A percentile compares a stretch with the other conserved stretches of the same genome.
Conservation (phyloP, 352 stramenopile genomes). For the Phytophthora pistaciae region DNA sequence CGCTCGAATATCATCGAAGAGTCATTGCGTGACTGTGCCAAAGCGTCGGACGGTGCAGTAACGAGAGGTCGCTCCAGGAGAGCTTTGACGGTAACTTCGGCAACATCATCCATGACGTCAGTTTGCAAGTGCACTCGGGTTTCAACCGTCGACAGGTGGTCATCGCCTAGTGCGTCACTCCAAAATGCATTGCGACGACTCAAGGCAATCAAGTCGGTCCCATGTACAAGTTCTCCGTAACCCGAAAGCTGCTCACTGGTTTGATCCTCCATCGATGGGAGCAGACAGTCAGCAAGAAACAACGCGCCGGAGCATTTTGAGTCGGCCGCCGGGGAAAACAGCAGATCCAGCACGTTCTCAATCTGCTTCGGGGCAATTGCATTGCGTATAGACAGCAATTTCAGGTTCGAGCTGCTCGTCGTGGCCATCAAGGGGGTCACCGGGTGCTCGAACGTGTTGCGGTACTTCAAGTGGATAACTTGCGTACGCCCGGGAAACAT, state of each 20-base stretch:
- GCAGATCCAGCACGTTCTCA: conserved; percentile 34
- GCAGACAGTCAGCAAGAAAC: conserved; percentile 52
- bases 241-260: conserved; percentile 43
- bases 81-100: conserved; percentile 41
- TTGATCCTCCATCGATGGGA: conserved; percentile 27
- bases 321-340: conserved; percentile 46
- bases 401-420: conserved; percentile 22
- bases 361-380: conserved; percentile 25
- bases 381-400: conserved; percentile 32
- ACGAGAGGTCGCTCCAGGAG: conserved; percentile 46
- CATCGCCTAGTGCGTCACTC: conserved; percentile 13
- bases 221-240: conserved; percentile 45
- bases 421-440: conserved; percentile 32
- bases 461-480: conserved; percentile 48
- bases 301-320: conserved; percentile 30
- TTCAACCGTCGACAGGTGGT: conserved; percentile 18
- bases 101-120: conserved; percentile 42
- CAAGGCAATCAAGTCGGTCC: conserved; percentile 42
- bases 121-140: conserved; percentile 45
- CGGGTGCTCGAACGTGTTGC: conserved; percentile 52
- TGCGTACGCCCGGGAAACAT: conserved; percentile 47
- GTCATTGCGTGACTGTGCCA: conserved; percentile 1
- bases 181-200: conserved; percentile 45
- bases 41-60: conserved; percentile 4
- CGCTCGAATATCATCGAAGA: conserved; percentile 1